These are phyloP conservation scores for Litchi chinensis DNA, from an alignment of 345 rosid genomes.

Conservation along the genomic window DNA sequence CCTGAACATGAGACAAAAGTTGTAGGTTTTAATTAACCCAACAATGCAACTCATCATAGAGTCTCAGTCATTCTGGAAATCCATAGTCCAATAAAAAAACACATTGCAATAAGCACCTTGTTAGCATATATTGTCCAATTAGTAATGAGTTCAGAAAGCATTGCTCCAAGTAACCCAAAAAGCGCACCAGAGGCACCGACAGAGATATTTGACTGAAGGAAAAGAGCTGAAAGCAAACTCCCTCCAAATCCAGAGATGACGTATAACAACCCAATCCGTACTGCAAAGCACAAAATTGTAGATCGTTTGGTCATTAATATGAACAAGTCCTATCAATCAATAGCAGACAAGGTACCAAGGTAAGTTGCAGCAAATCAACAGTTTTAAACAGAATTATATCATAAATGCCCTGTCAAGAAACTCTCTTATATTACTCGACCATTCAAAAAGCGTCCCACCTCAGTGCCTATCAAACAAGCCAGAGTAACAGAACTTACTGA, in stretches of 20 bases:
- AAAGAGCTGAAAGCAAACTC: constrained; percentile 88
- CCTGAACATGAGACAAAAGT: constrained; percentile 41
- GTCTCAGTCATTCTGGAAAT: constrained; percentile 4
- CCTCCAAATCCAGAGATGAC: constrained; percentile 93
- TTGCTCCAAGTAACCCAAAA: constrained; percentile 90
- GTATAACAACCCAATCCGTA: constrained; percentile 76
- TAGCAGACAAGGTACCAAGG: not conserved
- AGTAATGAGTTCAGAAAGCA: constrained; percentile 95
- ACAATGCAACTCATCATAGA: not conserved
- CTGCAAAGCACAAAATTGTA: constrained; percentile 35
- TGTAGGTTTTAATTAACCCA: constrained; percentile 1
- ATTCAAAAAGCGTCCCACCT: not conserved
- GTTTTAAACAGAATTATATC: not conserved
- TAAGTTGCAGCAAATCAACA: constrained; percentile 10
- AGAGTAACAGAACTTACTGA: no score
- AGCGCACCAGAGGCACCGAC: constrained; percentile 99
- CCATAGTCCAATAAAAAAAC: not conserved
- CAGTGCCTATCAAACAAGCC: not conserved
- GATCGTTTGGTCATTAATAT: not conserved
- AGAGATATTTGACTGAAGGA: constrained; percentile 71
- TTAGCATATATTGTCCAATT: constrained; percentile 93
- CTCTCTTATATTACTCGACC: not conserved
- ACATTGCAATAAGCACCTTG: constrained; percentile 50
- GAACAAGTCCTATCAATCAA: not conserved
- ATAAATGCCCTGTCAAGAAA: not conserved